A percentile compares a stretch with the other conserved stretches of the same genome.
Conservation (phyloP, 2,329 filamentous ascomycete species). For the Fusarium miscanthi region DNA sequence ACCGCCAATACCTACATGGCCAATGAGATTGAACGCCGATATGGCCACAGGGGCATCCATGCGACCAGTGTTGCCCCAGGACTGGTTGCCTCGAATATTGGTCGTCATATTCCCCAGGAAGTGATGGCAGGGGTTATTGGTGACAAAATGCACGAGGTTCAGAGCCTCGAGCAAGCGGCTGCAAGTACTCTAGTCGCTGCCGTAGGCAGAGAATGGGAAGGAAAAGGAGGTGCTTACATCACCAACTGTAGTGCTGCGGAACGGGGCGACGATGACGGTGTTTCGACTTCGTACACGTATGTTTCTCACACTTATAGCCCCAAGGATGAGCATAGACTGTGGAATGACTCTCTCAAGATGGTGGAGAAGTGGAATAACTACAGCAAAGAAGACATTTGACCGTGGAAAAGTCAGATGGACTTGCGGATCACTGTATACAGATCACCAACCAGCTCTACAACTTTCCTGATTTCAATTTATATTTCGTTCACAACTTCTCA, state of each 20-base stretch:
- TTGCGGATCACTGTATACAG: neutral
- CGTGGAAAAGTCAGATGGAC: too few species aligned
- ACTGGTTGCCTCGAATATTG: neutral
- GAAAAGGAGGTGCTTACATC: neutral
- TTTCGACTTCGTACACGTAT: neutral
- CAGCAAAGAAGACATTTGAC: neutral
- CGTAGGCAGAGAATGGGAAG: slow-evolving; percentile 2
- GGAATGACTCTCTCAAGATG: slow-evolving; percentile 1
- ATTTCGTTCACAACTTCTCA: rapidly evolving
- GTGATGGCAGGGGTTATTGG: neutral
- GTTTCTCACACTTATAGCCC: slow-evolving; percentile 11
- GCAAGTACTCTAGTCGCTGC: neutral
- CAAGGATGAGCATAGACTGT: neutral
- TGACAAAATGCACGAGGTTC: neutral
- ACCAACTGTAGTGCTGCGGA: neutral
- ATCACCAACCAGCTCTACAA: neutral
- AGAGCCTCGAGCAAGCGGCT: slow-evolving; percentile 1
- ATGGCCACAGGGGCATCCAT: neutral
- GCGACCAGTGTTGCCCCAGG: slow-evolving; percentile 9
- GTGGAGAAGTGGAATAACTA: neutral
- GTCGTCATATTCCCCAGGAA: slow-evolving; percentile 9
- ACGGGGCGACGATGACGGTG: neutral
- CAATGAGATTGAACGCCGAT: slow-evolving; percentile 8
- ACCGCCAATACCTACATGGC: slow-evolving; percentile 15
- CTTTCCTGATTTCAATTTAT: neutral